These are phyloP conservation scores for Lupinus albus DNA, from an alignment of 306 rosid genomes.

Conservation along the genomic window DNA sequence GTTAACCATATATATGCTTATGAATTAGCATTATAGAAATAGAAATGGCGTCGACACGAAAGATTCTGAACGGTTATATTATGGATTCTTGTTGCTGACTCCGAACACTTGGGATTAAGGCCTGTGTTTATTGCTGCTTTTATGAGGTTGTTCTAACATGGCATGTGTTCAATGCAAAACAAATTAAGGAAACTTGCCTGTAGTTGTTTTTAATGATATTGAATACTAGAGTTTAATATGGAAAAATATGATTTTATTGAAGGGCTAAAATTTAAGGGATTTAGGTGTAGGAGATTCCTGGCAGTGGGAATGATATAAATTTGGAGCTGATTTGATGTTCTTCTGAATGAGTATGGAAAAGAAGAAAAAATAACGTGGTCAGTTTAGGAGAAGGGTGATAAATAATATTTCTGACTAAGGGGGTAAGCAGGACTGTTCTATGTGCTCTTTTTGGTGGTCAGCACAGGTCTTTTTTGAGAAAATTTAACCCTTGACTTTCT, in stretches of 20 bases:
- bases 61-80: conserved; percentile 6
- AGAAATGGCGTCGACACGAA: conserved; percentile 18
- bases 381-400: not conserved
- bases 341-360: not conserved
- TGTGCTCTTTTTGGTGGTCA: not conserved
- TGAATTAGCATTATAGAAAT: conserved; percentile 7
- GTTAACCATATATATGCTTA: conserved; percentile 8
- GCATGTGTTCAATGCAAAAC: not conserved
- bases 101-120: not conserved
- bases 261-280: not conserved
- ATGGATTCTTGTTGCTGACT: conserved; percentile 14
- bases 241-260: not conserved
- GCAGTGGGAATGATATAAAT: not conserved
- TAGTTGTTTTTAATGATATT: not conserved
- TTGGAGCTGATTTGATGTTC: conserved; percentile 14
- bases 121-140: conserved; percentile 20
- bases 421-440: not conserved
- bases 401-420: not conserved
- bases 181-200: not conserved
- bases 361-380: not conserved
- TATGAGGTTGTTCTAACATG: conserved; percentile 1
- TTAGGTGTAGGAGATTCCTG: not conserved
- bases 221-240: not conserved
- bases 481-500: conserved; percentile 5
- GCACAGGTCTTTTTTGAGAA: not conserved